Conservation (phyloP, 805 yeast genomes). For the Pichia rugopelliculosa region DNA sequence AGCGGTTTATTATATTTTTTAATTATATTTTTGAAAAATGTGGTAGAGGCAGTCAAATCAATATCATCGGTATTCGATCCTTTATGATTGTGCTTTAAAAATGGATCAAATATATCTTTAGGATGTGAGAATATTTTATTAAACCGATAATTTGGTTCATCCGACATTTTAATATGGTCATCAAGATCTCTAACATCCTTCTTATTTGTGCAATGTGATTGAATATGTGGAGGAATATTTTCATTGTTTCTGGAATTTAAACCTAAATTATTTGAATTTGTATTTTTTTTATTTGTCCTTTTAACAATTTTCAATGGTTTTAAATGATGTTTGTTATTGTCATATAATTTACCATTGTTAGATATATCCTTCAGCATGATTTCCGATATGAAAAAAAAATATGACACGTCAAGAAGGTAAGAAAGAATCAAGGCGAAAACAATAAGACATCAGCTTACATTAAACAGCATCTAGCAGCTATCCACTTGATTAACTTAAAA, state of each 20-base stretch:
- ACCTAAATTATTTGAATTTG: not conserved
- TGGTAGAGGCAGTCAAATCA: constrained; percentile 11
- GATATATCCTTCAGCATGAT: constrained; percentile 15
- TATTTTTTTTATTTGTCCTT: not conserved
- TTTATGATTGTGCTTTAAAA: not conserved
- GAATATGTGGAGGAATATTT: not conserved
- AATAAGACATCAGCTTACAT: not conserved
- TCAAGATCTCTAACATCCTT: not conserved
- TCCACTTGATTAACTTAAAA: not conserved
- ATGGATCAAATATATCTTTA: constrained; percentile 13
- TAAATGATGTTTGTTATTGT: not conserved
- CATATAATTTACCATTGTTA: not conserved
- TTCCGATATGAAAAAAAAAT: not conserved
- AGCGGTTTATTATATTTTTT: constrained; percentile 16
- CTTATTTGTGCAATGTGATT: not conserved
- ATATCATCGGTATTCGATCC: not conserved
- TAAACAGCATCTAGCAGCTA: not conserved
- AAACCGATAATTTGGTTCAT: constrained; percentile 13
- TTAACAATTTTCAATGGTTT: constrained; percentile 8
- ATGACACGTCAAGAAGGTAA: not conserved
- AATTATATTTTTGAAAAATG: constrained; percentile 9
- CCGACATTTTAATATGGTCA: constrained; percentile 2
- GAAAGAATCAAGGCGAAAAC: no score
- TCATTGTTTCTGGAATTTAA: not conserved
- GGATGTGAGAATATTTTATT: constrained; percentile 4